Base-by-base conservation (phyloP, 306 rosid genomes). In the Bauhinia variegata region DNA sequence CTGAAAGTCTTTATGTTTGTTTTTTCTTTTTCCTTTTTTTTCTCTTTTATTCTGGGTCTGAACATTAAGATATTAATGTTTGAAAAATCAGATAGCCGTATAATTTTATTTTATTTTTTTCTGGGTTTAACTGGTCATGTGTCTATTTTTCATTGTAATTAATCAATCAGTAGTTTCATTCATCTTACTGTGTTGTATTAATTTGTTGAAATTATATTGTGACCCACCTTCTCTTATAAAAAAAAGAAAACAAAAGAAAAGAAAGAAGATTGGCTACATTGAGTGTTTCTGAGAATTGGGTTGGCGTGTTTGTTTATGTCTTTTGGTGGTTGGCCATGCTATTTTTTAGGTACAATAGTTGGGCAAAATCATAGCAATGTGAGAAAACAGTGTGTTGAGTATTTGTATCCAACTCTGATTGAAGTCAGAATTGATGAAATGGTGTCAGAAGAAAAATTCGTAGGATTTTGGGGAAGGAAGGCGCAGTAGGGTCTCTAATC, bases 41-140 rank as follows among this genome's bases (percentile, higher is more conserved):
- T 23, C 28, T 23, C 28, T 49, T 54, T 32, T 49, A 37, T 12
- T 39, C 67, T 71, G 83, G 73, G 68, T 75, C 66, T 81, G 87
- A 68, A 78, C 74, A 31, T 66, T 67, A 65, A 72, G 58, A 52
- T 54, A 31, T 54, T 42, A 28, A 47, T 36, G 17, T 63, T 63
- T 47, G 65, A 56, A n/a, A n/a, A n/a, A n/a, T n/a, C n/a, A n/a
- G n/a, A 63, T 67, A 76, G 69, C 46, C 77, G 93, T 87, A 87
- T 75, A 84, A n/a, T n/a, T n/a, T n/a, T n/a, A 82, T 74, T 58
- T 53, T 73, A 2, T 36, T 36, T 36, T 36, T 55, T 47, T n/a
- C n/a, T 67, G 68, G 59, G 60, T 31, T 67, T 10, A 72, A 72
- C 75, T 14, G n/a, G n/a, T n/a, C n/a, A n/a, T n/a, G n/a, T n/a